These are phyloP conservation scores for Gossypium gossypioides DNA, from an alignment of 441 rosid species.

Conservation along the genomic window DNA sequence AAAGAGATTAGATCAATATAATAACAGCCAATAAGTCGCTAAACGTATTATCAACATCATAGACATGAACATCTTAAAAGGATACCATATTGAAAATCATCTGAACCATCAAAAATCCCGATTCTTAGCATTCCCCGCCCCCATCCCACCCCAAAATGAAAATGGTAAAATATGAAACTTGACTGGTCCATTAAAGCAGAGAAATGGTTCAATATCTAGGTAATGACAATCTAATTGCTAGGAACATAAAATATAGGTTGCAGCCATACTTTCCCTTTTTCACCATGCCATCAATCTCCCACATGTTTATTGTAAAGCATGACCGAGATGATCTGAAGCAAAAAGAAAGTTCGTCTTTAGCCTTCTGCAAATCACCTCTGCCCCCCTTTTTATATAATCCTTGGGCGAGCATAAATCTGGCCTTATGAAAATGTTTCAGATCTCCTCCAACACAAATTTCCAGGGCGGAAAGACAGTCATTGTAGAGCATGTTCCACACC, in stretches of 20 bases:
- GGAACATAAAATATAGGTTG: constrained; percentile 15
- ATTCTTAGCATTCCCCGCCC: neutral
- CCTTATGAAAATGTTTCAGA: constrained; percentile 97
- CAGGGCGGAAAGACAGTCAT: constrained; percentile 84
- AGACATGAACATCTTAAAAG: neutral
- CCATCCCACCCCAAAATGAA: neutral
- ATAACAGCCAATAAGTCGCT: neutral
- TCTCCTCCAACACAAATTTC: constrained; percentile 92
- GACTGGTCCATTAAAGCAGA: constrained; percentile 4
- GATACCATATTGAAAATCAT: neutral
- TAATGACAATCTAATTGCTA: neutral
- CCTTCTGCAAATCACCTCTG: constrained; percentile 76
- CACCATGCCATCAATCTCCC: constrained; percentile 99
- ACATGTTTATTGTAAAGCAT: constrained; percentile 91
- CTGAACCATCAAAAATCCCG: neutral
- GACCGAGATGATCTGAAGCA: constrained; percentile 96
- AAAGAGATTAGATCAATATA: constrained; percentile 15
- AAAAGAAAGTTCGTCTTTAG: constrained; percentile 93
- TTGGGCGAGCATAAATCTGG: constrained; percentile 92
- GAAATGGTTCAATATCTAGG: neutral
- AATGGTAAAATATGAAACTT: neutral
- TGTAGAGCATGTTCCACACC: constrained; percentile 78
- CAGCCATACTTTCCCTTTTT: constrained; percentile 77
- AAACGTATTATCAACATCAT: neutral
- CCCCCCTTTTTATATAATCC: constrained; percentile 72